Base-by-base conservation (phyloP, 2,329 filamentous ascomycete species). In the Parafenestella ontariensis region DNA sequence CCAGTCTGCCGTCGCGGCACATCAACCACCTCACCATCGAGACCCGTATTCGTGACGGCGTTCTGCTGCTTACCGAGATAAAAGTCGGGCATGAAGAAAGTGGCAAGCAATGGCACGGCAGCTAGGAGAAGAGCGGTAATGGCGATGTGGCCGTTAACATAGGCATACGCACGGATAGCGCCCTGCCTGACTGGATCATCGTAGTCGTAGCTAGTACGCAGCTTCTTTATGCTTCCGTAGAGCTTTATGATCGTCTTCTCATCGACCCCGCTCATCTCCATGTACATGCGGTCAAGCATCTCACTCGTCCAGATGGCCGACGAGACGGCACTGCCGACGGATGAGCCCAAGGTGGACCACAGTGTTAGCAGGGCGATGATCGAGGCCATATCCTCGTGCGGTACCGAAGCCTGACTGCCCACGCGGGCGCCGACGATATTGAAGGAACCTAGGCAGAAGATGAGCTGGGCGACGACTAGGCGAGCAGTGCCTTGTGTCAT, bases 81-180 rank as follows among this genome's bases (percentile, higher is more conserved):
- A 33, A 58, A 80, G 65, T 79, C 46, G 8, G 78, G 76, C 76
- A 79, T 78, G 58, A 76, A 77, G 20, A 79, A 62, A 1, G 75
- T 63, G 3, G 73, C 75, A 24, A 78, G 44, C 0, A 77, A 39
- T 1, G 77, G 69, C 0, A 79, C 49, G 15, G 44, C 51, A 24
- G 74, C 62, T 15, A 79, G 55, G 3, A 58, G 52, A 20, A 78
- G 52, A 5, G 76, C 59, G 1, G 66, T 56, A 7, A 72, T 69
- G 24, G 70, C 65, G 13, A 79, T 77, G 33, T 74, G 70, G 0
- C 76, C 76, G 46, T 78, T 73, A 11, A 69, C 68, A 13, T 57
- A 48, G 6, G 73, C 56, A 49, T 78, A 78, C 2, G 76, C 76
- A 5, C 69, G 66, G n/a, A 78, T 73, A 1, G 73, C 62, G 0